These are phyloP conservation scores for Alternaria rosae DNA, from an alignment of 2,329 filamentous ascomycete species.

Conservation along the genomic window DNA sequence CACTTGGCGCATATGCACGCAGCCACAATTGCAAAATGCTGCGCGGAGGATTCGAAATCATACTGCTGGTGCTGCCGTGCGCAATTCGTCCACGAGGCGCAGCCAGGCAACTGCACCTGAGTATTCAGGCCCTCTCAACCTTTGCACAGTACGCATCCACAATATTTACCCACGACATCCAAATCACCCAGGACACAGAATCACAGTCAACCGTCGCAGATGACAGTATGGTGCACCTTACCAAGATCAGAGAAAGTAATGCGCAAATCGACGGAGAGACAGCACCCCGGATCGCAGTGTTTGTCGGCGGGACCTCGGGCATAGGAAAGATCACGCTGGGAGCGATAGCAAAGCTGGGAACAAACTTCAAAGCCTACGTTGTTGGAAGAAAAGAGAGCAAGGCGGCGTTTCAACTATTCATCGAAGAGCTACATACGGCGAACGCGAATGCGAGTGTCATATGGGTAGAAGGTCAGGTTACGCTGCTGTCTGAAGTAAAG, in stretches of 20 bases:
- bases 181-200: not conserved
- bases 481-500: conserved; percentile 55
- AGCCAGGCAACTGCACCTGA: not conserved
- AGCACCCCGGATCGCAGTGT: conserved; percentile 52
- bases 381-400: conserved; percentile 53
- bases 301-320: conserved; percentile 58
- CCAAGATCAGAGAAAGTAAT: conserved; percentile 33
- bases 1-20: not conserved
- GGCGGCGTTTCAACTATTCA: conserved; percentile 41
- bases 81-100: not conserved
- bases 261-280: conserved; percentile 50
- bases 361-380: conserved; percentile 52
- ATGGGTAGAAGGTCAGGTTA: conserved; percentile 55
- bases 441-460: conserved; percentile 54
- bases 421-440: conserved; percentile 46
- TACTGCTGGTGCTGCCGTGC: not conserved
- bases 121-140: not conserved
- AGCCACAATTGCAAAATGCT: not conserved
- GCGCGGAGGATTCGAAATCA: not conserved
- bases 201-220: not conserved
- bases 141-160: not conserved
- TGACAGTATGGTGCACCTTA: not conserved
- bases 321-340: conserved; percentile 54
- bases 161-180: not conserved
- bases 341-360: conserved; percentile 28